Evolutionary conservation across 768 basidiomycete genomes (phyloP), one percentile per base, ranked within the genome.

Genomic region (Cubamyces sp.): DNA sequence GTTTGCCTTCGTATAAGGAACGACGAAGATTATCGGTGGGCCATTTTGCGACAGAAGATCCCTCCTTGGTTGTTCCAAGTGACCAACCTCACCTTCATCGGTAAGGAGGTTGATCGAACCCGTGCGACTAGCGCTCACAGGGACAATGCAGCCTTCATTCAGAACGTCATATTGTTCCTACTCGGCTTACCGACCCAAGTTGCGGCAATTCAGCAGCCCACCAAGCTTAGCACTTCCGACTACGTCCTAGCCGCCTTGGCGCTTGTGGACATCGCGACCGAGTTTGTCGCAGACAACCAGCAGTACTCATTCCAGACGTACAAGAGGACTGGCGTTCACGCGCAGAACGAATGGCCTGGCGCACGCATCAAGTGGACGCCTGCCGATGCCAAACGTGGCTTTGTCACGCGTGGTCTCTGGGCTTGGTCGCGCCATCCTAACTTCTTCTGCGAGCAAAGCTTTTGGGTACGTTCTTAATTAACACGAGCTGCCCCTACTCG

Each of bases 1-100:
- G 5, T 2, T 48, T 12, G 12, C 14, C 14, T 49, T 26, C 16
- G 6, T 9, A 5, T 4, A 30, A 92, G 90, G 7, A 80, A 83
- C 26, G 92, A 91, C 25, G 94, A 96, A 74, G 95, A 97, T 73
- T 98, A 98, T 70, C 89, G 96, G 26, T 98, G 96, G 92, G 84
- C 79, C 1, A 77, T 94, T 40, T 79, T 97, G 15, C 85, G 95
- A 43, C 72, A 76, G 42, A 79, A 86, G 50, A 70, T 89, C 3
- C 83, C 86, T 15, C 54, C 71, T 1, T 78, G 78, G 74, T 64
- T 84, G 9, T 89, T 89, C 77, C 82, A 86, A 64, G 61, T 90
- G n/a, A 55, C 83, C 30, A 88, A 87, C 74, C 74, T 92, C 15
- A 80, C 81, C 14, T 94, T 94, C 77, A 88, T 95, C 30, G 78